phyloP scores from a whole-genome alignment of 2,329 filamentous ascomycete species.

The Emergomyces orientalis region DNA sequence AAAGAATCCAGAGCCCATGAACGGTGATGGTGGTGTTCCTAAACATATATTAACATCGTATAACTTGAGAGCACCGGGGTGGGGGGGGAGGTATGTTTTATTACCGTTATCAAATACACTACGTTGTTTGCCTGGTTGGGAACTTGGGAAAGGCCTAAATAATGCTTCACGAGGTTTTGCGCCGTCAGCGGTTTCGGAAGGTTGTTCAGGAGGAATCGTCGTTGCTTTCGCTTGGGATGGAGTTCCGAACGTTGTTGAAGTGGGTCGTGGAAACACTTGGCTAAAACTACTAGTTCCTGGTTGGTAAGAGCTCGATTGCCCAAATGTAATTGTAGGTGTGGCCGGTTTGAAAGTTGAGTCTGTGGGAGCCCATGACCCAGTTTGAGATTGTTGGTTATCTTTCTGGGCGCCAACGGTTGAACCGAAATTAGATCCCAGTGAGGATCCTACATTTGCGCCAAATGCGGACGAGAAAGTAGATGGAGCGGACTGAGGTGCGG shows the following conservation, averaged over 20 bases:
- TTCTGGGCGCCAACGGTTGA: not conserved
- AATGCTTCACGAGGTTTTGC: not conserved
- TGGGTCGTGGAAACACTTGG: not conserved
- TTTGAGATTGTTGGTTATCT: not conserved
- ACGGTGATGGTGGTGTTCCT: not conserved
- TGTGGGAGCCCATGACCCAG: slow-evolving; percentile 3
- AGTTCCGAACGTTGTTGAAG: not conserved
- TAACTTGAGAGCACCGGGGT: not conserved
- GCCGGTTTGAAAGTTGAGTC: not conserved
- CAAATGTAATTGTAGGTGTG: not conserved
- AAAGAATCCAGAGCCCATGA: not conserved
- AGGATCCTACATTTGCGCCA: slow-evolving; percentile 3
- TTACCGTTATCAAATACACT: slow-evolving; percentile 8
- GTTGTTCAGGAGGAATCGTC: not conserved
- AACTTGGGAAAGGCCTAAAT: slow-evolving; percentile 4
- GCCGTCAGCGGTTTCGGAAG: not conserved
- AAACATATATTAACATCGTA: not conserved
- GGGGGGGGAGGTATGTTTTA: not conserved
- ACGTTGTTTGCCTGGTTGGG: slow-evolving; percentile 1
- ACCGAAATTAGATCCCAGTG: not conserved
- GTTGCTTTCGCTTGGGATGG: not conserved
- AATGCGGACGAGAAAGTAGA: slow-evolving; percentile 8
- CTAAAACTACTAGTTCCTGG: not conserved
- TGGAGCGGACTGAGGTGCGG: slow-evolving; percentile 1
- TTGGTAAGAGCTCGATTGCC: not conserved